Evolutionary conservation across 2,329 filamentous ascomycete genomes (phyloP), one percentile per base, ranked within the genome.

Genomic region (Apiospora hydei): DNA sequence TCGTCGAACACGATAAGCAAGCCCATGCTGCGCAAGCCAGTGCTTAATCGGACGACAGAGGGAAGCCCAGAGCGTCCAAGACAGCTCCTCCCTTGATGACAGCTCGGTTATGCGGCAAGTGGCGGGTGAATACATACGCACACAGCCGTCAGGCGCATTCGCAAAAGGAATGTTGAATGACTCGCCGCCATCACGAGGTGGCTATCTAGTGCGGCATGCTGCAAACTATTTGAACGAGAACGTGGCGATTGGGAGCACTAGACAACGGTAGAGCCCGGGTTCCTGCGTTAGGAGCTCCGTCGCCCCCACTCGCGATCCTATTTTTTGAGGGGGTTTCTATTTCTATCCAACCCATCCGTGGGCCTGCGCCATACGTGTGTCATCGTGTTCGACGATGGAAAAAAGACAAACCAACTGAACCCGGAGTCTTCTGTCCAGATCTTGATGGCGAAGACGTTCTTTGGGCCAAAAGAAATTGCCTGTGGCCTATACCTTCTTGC

Each of bases 231-330:
- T 41, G 30, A 38, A n/a, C 57, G n/a, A 51, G 26, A 51, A 51
- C 49, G n/a, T 51, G 24, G 49, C 49, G n/a, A 24, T 51, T 51
- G 24, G 11, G 49, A 51, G 49, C 49, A 34, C 57, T 64, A 64
- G 57, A 64, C 30, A 64, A 41, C 30, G 57, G 34, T 64, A 38
- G 34, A 64, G 57, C 21, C 18, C 57, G 57, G 57, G 57, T 64
- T 64, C 57, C 57, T 64, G 57, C 57, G 57, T 64, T 64, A 64
- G 57, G 34, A 51, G 49, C n/a, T 64, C 57, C 57, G 57, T 30
- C 34, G 57, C 57, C 57, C 53, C 57, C 34, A 64, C 57, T 24
- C 57, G 57, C 57, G 57, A 64, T 64, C 57, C 57, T 38, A 64
- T 64, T 64, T 64, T 64, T 14, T 38, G 18, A 3, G 3, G 14